Evolutionary conservation across 2,329 filamentous ascomycete species (phyloP).

Genomic region (Pseudocercospora macadamiae): DNA sequence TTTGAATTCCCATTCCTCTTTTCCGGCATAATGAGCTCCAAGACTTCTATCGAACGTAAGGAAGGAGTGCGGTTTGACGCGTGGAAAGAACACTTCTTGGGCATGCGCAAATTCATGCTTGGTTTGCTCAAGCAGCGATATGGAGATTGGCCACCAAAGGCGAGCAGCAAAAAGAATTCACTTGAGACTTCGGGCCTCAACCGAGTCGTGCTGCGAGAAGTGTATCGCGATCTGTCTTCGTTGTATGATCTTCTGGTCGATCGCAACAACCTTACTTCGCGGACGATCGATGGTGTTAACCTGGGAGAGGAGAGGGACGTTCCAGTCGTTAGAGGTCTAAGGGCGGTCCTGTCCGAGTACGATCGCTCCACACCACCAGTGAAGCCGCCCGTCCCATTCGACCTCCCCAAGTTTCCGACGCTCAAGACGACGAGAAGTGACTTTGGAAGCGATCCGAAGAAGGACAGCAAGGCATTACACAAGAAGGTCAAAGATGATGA

Average conservation of each 20-base stretch:
- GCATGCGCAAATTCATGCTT: constrained; percentile 73
- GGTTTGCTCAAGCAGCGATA: constrained; percentile 69
- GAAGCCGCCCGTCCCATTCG: constrained; percentile 87
- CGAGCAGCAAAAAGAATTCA: constrained; percentile 86
- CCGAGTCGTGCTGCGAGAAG: constrained; percentile 74
- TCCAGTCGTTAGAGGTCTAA: constrained; percentile 69
- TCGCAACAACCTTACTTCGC: constrained; percentile 73
- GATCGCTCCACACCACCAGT: constrained; percentile 88
- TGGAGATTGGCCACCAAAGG: constrained; percentile 87
- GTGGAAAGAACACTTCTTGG: constrained; percentile 76
- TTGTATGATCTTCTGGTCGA: constrained; percentile 90
- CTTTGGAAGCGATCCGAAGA: constrained; percentile 69
- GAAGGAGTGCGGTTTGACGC: constrained; percentile 76
- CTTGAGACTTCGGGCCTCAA: constrained; percentile 87
- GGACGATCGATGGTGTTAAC: constrained; percentile 70
- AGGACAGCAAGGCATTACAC: constrained; percentile 71
- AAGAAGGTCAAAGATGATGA: constrained; percentile 79
- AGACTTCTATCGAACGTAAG: constrained; percentile 74
- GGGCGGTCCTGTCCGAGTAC: constrained; percentile 81
- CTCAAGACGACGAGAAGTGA: constrained; percentile 68
- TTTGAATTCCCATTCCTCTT: constrained; percentile 94
- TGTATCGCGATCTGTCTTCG: constrained; percentile 84
- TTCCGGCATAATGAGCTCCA: constrained; percentile 83
- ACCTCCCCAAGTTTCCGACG: constrained; percentile 76
- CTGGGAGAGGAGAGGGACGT: constrained; percentile 59